These are phyloP conservation scores for Choiromyces venosus DNA, from an alignment of 495 filamentous ascomycete genomes.

Conservation along the genomic window DNA sequence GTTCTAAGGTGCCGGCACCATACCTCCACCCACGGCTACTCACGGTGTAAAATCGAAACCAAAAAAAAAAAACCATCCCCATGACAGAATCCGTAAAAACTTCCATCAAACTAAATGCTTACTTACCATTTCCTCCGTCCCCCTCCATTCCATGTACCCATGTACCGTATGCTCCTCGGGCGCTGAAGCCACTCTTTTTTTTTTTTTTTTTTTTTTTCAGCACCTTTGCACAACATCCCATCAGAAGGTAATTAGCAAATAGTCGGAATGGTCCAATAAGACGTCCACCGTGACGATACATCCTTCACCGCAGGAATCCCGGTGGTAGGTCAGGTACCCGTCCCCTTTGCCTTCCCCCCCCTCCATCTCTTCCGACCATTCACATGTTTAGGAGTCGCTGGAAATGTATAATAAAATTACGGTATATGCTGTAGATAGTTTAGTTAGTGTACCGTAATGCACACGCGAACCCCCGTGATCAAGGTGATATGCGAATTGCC, in stretches of 20 bases:
- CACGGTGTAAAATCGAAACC: not conserved
- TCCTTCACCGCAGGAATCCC: not conserved
- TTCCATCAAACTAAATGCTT: not conserved
- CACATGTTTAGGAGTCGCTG: not conserved
- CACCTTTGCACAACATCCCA: not conserved
- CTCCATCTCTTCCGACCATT: not conserved
- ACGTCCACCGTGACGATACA: not conserved
- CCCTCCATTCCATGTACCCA: not conserved
- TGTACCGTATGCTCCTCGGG: too few relatives aligned
- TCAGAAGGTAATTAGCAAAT: not conserved
- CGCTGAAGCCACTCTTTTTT: not conserved
- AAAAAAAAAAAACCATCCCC: not conserved
- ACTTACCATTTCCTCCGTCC: not conserved
- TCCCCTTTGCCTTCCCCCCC: too few relatives aligned
- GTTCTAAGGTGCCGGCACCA: too few relatives aligned
- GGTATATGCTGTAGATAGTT: too few relatives aligned
- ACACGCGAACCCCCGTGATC: not conserved
- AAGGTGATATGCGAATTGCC: not conserved
- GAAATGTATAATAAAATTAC: not conserved
- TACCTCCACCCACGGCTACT: not conserved
- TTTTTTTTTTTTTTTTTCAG: not conserved
- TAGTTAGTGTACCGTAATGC: not conserved
- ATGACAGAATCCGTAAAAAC: not conserved
- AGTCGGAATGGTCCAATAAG: not conserved
- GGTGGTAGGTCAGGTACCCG: conserved; percentile 1